These are phyloP conservation scores for Hymenotorrendiella dingleyae DNA, from an alignment of 2,329 filamentous ascomycete genomes.

Conservation along the genomic window DNA sequence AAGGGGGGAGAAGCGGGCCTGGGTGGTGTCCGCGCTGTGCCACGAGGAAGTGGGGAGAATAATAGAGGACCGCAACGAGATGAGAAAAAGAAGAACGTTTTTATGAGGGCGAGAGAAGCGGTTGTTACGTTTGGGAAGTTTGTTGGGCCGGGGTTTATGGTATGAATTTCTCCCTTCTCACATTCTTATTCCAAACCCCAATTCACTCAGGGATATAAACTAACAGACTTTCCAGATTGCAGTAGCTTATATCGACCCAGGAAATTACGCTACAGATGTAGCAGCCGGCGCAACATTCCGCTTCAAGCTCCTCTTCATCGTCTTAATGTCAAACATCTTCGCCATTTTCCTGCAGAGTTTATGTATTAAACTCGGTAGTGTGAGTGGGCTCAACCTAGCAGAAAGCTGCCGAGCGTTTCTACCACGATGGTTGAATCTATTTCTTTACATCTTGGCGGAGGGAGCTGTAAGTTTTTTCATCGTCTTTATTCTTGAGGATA, in stretches of 20 bases:
- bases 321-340: conserved; percentile 52
- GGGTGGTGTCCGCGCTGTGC: too few species aligned
- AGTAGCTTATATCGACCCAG: conserved; percentile 37
- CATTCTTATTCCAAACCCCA: neutral
- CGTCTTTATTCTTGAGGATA: too few species aligned
- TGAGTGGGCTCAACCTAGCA: conserved; percentile 48
- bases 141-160: conserved; percentile 43
- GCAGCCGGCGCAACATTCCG: conserved; percentile 48
- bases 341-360: conserved; percentile 52
- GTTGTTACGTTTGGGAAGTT: conserved; percentile 39
- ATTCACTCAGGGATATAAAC: neutral
- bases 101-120: conserved; percentile 16
- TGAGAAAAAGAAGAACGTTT: conserved; percentile 6
- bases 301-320: conserved; percentile 49
- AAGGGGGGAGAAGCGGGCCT: conserved; percentile 1
- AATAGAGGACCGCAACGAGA: conserved; percentile 1
- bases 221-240: conserved; percentile 24
- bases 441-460: conserved; percentile 49
- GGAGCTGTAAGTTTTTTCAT: conserved; percentile 32
- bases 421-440: conserved; percentile 47
- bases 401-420: conserved; percentile 44
- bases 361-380: conserved; percentile 49
- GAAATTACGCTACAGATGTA: conserved; percentile 53
- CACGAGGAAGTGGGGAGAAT: conserved; percentile 7
- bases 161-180: conserved; percentile 5